Base-by-base conservation (phyloP, 768 basidiomycete species). In the Amanita polypyramis region DNA sequence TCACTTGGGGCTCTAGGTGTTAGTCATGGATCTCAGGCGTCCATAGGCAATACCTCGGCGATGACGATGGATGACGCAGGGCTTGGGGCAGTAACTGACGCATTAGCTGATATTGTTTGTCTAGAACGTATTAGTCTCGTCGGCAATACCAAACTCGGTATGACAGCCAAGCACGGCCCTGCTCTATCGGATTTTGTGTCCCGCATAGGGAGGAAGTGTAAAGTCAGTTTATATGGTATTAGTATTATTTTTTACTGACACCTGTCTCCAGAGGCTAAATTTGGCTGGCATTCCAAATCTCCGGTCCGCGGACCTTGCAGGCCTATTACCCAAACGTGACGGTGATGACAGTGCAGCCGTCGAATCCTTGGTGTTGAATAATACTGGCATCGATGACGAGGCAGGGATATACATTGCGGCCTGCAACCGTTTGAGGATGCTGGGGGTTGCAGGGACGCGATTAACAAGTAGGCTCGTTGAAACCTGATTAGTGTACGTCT, bases 111-210 rank as follows among this genome's bases (percentile, higher is more conserved):
- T 0, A 70, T 63, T 51, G 35, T 52, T 9, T 51, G 58, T 19
- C 62, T 86, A 20, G 74, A 79, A 46, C 70, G 65, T 50, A 49
- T 86, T 42, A 85, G 63, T 56, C 64, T 86, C 6, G 81, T 80
- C 5, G 78, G 78, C 5, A 86, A 85, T 55, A 66, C 68, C 4
- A 82, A 80, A 50, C 58, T 86, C 14, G 77, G 77, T 5, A 44
- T 64, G n/a, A 56, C 59, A 0, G 61, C 66, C 5, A 58, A 60
- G 39, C 56, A 53, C 41, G 57, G 63, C 6, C 55, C 64, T 2
- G 62, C 75, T 1, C 56, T 84, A 4, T 54, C 62, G 2, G 56
- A 67, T 19, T 73, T 85, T 51, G 55, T 86, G 23, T 55, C 59
- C 38, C 63, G 60, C 7, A 74, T 84, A 11, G 82, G 84, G 19